These are phyloP conservation scores for Aureobasidium leucospermi DNA, from an alignment of 2,329 filamentous ascomycete species.

Conservation along the genomic window DNA sequence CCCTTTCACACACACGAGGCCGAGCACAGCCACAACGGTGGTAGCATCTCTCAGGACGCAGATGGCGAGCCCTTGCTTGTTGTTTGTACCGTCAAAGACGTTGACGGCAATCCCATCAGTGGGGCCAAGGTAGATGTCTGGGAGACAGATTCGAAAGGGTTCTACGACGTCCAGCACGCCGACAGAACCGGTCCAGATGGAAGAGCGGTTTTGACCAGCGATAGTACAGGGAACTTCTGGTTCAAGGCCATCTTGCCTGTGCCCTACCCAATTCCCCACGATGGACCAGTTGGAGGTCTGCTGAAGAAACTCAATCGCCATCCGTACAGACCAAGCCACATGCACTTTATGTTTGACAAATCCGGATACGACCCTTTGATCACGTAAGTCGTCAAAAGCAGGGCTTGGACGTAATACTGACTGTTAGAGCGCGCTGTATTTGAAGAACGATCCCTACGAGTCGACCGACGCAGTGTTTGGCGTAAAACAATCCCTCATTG, in stretches of 20 bases:
- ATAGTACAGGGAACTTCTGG: constrained; percentile 29
- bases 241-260: constrained; percentile 23
- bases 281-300: background rate
- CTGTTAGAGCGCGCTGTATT: background rate
- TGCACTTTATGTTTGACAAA: constrained; percentile 24
- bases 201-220: constrained; percentile 29
- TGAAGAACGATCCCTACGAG: background rate
- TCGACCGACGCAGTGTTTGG: background rate
- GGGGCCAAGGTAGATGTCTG: constrained; percentile 2
- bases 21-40: background rate
- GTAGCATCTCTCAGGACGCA: background rate
- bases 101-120: background rate
- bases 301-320: background rate
- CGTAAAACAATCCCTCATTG: constrained; percentile 2
- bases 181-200: background rate
- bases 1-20: constrained; percentile 10
- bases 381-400: background rate
- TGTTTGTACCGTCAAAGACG: background rate
- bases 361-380: constrained; percentile 3
- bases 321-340: constrained; percentile 11
- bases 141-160: constrained; percentile 4
- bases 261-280: constrained; percentile 5
- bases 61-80: background rate
- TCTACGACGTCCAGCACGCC: constrained; percentile 8
- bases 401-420: background rate